These are phyloP conservation scores for Ophiocordyceps camponoti-leonardi DNA, from an alignment of 2,329 filamentous ascomycete genomes.

Conservation along the genomic window DNA sequence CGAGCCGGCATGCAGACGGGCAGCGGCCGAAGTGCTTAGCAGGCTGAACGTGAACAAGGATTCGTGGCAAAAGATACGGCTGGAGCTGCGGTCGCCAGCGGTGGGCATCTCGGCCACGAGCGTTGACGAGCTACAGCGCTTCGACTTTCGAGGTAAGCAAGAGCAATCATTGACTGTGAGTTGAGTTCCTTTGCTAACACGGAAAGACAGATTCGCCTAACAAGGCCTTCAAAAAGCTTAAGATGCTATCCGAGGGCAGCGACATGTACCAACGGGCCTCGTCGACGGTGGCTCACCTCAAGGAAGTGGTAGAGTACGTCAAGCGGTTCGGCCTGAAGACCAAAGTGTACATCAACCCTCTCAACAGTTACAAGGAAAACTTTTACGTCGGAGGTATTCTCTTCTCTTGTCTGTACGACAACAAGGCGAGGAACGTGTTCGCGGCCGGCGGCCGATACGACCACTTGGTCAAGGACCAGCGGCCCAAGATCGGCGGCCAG, in stretches of 20 bases:
- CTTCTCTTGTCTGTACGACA: slow-evolving; percentile 82
- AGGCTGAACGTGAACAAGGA: slow-evolving; percentile 69
- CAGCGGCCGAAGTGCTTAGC: slow-evolving; percentile 69
- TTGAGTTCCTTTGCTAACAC: too few species aligned
- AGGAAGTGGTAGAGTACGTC: slow-evolving; percentile 59
- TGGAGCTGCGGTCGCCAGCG: slow-evolving; percentile 63
- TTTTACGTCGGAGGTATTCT: slow-evolving; percentile 77
- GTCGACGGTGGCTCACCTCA: slow-evolving; percentile 62
- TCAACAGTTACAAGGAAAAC: slow-evolving; percentile 78
- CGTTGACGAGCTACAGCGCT: slow-evolving; percentile 74
- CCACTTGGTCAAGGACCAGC: slow-evolving; percentile 67
- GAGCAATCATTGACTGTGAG: too few species aligned
- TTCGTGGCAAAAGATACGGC: slow-evolving; percentile 69
- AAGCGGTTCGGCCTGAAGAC: slow-evolving; percentile 57
- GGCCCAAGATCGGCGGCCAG: slow-evolving; percentile 47
- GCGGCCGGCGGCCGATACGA: slow-evolving; percentile 92
- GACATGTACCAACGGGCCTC: slow-evolving; percentile 60
- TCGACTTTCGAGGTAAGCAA: slow-evolving; percentile 64
- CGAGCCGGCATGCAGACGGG: slow-evolving; percentile 45
- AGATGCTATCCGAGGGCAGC: slow-evolving; percentile 41
- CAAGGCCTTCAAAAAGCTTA: slow-evolving; percentile 40
- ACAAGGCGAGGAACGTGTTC: slow-evolving; percentile 68
- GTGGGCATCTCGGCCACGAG: slow-evolving; percentile 78
- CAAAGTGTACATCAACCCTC: slow-evolving; percentile 69
- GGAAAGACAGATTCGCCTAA: slow-evolving; percentile 27